Evolutionary conservation across 371 early-diverging fungal species (phyloP).

Genomic region (Synchytrium microbalum): DNA sequence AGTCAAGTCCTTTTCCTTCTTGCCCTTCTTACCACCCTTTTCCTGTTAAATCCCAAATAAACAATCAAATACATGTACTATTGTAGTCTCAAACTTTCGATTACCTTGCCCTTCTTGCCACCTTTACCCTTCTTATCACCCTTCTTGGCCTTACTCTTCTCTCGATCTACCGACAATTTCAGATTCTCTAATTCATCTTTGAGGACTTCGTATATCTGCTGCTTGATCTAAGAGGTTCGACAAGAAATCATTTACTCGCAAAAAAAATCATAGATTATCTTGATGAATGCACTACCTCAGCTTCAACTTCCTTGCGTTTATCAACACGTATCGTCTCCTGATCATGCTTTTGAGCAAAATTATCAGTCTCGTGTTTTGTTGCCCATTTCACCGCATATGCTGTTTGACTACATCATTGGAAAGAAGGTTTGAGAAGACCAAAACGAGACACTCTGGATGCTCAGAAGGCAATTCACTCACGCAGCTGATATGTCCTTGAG

Average conservation of each 20-base stretch:
- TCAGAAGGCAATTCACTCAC: conserved; percentile 16
- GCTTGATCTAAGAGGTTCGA: conserved; percentile 34
- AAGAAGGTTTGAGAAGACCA: background rate
- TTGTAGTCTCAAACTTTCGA: conserved; percentile 6
- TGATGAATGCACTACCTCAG: conserved; percentile 26
- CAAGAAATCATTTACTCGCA: background rate
- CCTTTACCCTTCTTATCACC: conserved; percentile 42
- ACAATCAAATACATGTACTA: background rate
- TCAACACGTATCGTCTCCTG: conserved; percentile 47
- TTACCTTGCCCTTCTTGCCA: conserved; percentile 29
- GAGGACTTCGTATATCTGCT: conserved; percentile 41
- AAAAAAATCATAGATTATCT: background rate
- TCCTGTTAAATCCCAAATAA: conserved; percentile 16
- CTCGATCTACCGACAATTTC: conserved; percentile 42
- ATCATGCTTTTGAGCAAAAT: conserved; percentile 53
- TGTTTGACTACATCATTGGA: background rate
- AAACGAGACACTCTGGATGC: conserved; percentile 1
- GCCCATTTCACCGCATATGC: conserved; percentile 33
- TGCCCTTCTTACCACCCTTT: conserved; percentile 44
- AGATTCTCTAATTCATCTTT: conserved; percentile 49
- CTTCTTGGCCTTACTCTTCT: conserved; percentile 30
- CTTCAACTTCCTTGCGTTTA: conserved; percentile 46
- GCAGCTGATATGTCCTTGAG: conserved; percentile 23
- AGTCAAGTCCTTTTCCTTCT: conserved; percentile 54
- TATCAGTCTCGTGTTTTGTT: conserved; percentile 42